Conservation (phyloP, 192 early-diverging fungal species). For the Coemansia sp. region DNA sequence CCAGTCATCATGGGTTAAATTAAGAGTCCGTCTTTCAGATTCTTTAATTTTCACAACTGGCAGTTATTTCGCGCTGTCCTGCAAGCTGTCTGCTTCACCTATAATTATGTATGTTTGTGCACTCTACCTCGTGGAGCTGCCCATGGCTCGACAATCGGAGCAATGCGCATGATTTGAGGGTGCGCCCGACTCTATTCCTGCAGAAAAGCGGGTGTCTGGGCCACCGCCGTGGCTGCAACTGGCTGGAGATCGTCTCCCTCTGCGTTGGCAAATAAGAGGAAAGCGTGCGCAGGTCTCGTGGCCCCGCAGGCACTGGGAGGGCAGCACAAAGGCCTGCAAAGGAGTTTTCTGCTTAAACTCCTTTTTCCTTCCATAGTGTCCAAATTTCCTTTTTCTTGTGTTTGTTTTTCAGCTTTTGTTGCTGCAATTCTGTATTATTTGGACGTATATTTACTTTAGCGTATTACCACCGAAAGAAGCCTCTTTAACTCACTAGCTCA, state of each 20-base stretch:
- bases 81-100: too few species aligned
- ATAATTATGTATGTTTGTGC: neutral
- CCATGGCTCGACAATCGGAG: neutral
- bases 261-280: neutral
- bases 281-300: slow-evolving; percentile 2
- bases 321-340: neutral
- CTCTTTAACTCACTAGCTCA: neutral
- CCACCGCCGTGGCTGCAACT: neutral
- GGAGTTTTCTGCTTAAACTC: neutral
- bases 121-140: neutral
- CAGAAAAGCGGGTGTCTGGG: neutral
- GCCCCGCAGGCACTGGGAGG: slow-evolving; percentile 3
- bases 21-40: too few species aligned
- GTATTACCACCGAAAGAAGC: neutral
- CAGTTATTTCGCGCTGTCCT: too few species aligned
- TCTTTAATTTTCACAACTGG: too few species aligned
- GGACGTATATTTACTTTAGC: neutral
- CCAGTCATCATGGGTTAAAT: too few species aligned
- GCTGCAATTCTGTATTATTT: neutral
- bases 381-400: slow-evolving; percentile 5
- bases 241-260: neutral
- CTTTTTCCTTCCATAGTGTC: neutral
- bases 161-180: slow-evolving; percentile 5
- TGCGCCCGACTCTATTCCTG: slow-evolving; percentile 6
- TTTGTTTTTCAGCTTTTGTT: slow-evolving; percentile 4